Evolutionary conservation across 2,329 filamentous ascomycete species (phyloP).

Genomic region (Cladosporium sp.): DNA sequence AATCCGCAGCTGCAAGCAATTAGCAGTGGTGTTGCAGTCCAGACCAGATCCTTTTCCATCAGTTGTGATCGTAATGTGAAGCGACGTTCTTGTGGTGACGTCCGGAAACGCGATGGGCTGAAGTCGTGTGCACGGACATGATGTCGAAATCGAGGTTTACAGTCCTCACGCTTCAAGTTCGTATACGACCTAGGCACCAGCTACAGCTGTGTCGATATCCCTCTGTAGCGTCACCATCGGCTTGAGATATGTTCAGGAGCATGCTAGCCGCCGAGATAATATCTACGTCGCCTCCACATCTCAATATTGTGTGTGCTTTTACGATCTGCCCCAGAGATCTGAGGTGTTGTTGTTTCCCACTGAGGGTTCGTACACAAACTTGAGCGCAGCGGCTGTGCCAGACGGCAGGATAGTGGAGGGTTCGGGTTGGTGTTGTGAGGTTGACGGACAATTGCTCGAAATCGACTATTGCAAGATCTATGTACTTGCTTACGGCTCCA

Average conservation of each 20-base stretch:
- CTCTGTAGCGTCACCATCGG: not conserved
- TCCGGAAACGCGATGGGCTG: not conserved
- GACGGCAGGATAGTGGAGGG: not conserved
- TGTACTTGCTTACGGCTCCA: not conserved
- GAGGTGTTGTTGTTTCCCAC: not conserved
- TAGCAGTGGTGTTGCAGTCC: not conserved
- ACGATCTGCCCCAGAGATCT: not conserved
- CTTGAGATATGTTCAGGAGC: not conserved
- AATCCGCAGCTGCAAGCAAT: not conserved
- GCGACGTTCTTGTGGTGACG: not conserved
- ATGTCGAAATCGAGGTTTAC: not conserved
- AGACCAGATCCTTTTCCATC: not conserved
- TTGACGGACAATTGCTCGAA: not conserved
- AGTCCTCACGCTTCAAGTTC: not conserved
- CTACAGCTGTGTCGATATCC: too few relatives aligned
- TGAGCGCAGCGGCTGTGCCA: not conserved
- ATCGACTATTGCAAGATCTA: not conserved
- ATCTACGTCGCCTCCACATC: too few relatives aligned
- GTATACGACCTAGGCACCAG: too few relatives aligned
- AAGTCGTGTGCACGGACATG: not conserved
- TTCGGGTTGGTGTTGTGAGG: not conserved
- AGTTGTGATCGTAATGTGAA: not conserved
- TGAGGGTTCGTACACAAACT: not conserved
- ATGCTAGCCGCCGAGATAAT: not conserved
- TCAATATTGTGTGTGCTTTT: not conserved